These are phyloP conservation scores for Endothia cerciana DNA, from an alignment of 2,329 filamentous ascomycete genomes.

Conservation along the genomic window DNA sequence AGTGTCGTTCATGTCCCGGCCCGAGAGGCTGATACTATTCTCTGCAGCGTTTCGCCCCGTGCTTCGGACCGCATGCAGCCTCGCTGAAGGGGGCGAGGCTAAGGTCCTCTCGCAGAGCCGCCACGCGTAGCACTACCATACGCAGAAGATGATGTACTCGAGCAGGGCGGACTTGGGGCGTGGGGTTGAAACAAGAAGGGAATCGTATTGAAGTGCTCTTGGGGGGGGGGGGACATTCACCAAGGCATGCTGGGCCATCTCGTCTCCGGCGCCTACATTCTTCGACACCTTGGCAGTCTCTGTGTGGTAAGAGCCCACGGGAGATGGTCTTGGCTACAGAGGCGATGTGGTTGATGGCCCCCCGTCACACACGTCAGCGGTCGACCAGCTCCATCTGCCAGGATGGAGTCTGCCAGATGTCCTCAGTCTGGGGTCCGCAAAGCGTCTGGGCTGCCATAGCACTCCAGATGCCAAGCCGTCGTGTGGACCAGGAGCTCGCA, in stretches of 20 bases:
- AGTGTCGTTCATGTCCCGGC: not conserved
- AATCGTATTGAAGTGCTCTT: no score
- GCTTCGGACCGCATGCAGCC: slow-evolving; percentile 1
- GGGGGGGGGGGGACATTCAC: no score
- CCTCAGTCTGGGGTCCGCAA: not conserved
- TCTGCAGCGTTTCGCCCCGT: not conserved
- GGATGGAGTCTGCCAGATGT: not conserved
- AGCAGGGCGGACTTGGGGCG: no score
- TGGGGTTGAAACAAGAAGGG: slow-evolving; percentile 20
- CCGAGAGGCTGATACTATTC: not conserved
- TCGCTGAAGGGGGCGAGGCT: not conserved
- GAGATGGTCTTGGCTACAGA: slow-evolving; percentile 23
- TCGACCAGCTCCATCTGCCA: not conserved
- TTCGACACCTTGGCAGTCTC: slow-evolving; percentile 30
- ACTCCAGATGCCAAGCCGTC: slow-evolving; percentile 9
- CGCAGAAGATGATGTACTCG: no score
- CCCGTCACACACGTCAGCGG: not conserved
- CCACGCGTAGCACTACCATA: slow-evolving; percentile 8
- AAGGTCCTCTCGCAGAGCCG: not conserved
- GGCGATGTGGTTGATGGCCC: not conserved
- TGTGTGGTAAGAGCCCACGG: slow-evolving; percentile 23
- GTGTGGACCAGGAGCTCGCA: slow-evolving; percentile 8
- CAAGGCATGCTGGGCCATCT: slow-evolving; percentile 10
- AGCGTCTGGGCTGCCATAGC: not conserved
- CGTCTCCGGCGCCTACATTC: slow-evolving; percentile 13